phyloP scores from a whole-genome alignment of 192 early-diverging fungal genomes.

The Coemansia sp. region DNA sequence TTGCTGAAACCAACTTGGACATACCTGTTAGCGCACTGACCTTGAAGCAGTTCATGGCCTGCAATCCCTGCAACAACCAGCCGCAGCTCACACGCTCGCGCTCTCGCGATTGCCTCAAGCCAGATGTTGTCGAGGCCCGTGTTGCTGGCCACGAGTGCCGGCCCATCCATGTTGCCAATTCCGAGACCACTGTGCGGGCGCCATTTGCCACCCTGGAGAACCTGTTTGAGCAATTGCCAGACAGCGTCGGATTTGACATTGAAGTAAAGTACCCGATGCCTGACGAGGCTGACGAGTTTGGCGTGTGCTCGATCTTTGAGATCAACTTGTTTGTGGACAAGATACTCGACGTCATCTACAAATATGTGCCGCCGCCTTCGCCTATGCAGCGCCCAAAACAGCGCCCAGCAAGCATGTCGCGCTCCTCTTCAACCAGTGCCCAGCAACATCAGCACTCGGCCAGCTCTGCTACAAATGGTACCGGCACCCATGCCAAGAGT shows the following conservation, averaged over 20 bases:
- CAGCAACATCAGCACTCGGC: neutral
- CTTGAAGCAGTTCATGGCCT: slow-evolving; percentile 68
- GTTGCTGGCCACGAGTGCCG: slow-evolving; percentile 9
- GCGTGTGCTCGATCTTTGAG: slow-evolving; percentile 71
- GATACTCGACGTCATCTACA: slow-evolving; percentile 79
- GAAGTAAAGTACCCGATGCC: slow-evolving; percentile 97
- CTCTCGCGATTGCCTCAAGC: slow-evolving; percentile 29
- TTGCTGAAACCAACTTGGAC: slow-evolving; percentile 72
- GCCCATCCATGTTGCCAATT: slow-evolving; percentile 76
- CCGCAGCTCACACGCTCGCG: slow-evolving; percentile 10
- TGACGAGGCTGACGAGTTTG: slow-evolving; percentile 82
- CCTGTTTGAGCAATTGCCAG: slow-evolving; percentile 76
- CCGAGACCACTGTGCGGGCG: slow-evolving; percentile 78
- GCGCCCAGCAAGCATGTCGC: slow-evolving; percentile 8
- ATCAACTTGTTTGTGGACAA: slow-evolving; percentile 85
- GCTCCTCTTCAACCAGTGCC: neutral
- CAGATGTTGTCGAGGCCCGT: neutral
- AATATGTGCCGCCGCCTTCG: slow-evolving; percentile 18
- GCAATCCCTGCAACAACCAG: slow-evolving; percentile 49
- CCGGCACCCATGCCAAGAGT: neutral
- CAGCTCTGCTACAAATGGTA: neutral
- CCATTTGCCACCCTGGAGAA: slow-evolving; percentile 85
- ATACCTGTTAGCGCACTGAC: slow-evolving; percentile 70
- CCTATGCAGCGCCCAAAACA: neutral
- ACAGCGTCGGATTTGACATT: slow-evolving; percentile 85